phyloP scores from a whole-genome alignment of 106 monocot genomes.

The Triglochin maritima region DNA sequence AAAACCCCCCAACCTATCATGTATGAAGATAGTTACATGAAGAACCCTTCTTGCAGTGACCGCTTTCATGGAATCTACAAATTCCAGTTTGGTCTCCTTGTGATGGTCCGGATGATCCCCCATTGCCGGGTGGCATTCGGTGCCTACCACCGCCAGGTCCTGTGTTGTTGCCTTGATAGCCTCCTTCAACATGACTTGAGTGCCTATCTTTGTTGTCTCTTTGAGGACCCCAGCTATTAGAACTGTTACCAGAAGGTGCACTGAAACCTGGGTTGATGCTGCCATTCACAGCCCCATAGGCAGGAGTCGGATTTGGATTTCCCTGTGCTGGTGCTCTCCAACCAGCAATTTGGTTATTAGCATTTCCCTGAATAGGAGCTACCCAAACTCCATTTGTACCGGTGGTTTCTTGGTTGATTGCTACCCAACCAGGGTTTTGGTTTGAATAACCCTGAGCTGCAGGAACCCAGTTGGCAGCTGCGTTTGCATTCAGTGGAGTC shows the following conservation, averaged over 20 bases:
- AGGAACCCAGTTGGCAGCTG: constrained; percentile 3
- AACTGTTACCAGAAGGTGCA: constrained; percentile 14
- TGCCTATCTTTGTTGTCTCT: constrained; percentile 17
- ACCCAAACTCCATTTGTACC: constrained; percentile 7
- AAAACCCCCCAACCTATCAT: constrained; percentile 8
- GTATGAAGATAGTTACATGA: constrained; percentile 58
- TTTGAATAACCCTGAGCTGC: constrained; percentile 21
- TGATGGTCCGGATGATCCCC: constrained; percentile 18
- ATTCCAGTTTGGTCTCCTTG: constrained; percentile 35
- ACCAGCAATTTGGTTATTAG: not conserved
- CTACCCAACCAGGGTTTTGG: constrained; percentile 11
- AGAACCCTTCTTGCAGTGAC: constrained; percentile 69
- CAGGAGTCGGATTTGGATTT: constrained; percentile 14
- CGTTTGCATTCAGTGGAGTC: not conserved
- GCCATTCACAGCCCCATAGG: constrained; percentile 17
- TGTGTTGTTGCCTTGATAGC: constrained; percentile 6
- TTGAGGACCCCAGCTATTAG: constrained; percentile 6
- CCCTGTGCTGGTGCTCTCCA: constrained; percentile 3
- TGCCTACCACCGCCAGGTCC: constrained; percentile 15
- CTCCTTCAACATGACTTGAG: constrained; percentile 8
- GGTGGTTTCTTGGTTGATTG: constrained; percentile 11
- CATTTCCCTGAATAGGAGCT: not conserved
- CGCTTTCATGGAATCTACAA: constrained; percentile 62
- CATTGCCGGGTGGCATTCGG: constrained; percentile 10
- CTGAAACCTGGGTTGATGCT: constrained; percentile 18